Evolutionary conservation across 108 stramenopile species (phyloP).

Genomic region (Skeletonema marinoi): DNA sequence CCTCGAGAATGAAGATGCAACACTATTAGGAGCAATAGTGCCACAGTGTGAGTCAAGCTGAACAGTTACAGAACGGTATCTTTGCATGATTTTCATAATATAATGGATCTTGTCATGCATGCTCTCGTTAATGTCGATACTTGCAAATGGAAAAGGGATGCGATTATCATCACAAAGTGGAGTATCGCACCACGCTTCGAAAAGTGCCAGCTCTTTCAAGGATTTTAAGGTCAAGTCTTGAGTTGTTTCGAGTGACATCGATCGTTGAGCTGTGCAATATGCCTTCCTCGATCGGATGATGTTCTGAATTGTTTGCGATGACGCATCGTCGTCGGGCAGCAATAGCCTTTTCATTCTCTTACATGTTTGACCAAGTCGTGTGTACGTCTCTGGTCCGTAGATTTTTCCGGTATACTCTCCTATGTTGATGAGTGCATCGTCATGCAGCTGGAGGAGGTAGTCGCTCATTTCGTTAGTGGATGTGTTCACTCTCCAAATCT

Average conservation of each 20-base stretch:
- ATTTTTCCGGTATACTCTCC: neutral
- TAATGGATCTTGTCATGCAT: neutral
- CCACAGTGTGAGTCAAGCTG: conserved; percentile 1
- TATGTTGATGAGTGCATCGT: neutral
- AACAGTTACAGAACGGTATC: neutral
- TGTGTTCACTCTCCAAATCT: no score
- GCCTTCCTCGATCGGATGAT: neutral
- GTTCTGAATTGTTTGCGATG: neutral
- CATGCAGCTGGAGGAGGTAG: conserved; percentile 2
- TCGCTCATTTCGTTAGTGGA: no score
- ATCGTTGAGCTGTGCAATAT: neutral
- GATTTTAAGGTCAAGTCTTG: neutral
- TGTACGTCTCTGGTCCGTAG: neutral
- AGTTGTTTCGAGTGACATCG: neutral
- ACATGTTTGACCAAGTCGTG: neutral
- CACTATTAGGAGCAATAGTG: neutral
- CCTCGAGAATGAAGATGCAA: neutral
- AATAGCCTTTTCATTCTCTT: neutral
- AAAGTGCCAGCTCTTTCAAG: neutral
- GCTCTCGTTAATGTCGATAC: neutral
- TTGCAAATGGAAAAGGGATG: neutral
- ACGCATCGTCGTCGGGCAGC: neutral
- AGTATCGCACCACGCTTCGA: neutral
- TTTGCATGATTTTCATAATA: neutral
- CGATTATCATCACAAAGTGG: neutral